Evolutionary conservation across 257 asterid species (phyloP), one percentile per base, ranked within the genome.

Genomic region (Vinca minor): DNA sequence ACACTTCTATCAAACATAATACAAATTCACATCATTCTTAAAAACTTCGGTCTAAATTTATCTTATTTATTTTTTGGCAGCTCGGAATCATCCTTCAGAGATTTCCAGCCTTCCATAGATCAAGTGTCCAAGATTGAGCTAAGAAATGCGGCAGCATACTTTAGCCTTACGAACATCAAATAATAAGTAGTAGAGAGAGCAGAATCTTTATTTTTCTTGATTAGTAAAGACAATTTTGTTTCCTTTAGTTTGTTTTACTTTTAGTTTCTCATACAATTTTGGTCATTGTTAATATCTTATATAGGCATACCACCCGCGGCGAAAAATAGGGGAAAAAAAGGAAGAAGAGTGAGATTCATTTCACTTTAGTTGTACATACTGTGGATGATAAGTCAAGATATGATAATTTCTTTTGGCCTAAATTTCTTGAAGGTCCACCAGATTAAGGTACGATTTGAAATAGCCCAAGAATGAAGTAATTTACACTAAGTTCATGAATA

Each of bases 111-210:
- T 32, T 10, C 58, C 1, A 42, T 41, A 29, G 65, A 58, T 39
- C 65, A 66, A 26, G 52, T 47, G 18, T 74, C 75, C 35, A 54
- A 69, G 49, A 66, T 48, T 44, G 83, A 79, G 64, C 73, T 83
- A 20, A 79, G 63, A 71, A 73, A 60, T 42, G 88, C 85, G 1
- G 85, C 82, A 0, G 83, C 85, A 2, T 68, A 77, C 66, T 77
- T 79, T 67, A 70, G 70, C 52, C 81, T 77, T 58, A 74, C 78
- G 23, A 73, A 76, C 9, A 44, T 62, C 62, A 61, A 68, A 54
- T 75, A 76, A 60, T 17, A 28, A 39, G 17, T 3, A 34, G 38
- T 0, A 25, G 21, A 31, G 46, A 52, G 8, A 48, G 45, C 9
- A 11, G 18, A 42, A 14, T 36, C 14, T 48, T 38, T 11, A 12